Evolutionary conservation across 768 basidiomycete genomes (phyloP).

Genomic region (Leccinum variicolor): DNA sequence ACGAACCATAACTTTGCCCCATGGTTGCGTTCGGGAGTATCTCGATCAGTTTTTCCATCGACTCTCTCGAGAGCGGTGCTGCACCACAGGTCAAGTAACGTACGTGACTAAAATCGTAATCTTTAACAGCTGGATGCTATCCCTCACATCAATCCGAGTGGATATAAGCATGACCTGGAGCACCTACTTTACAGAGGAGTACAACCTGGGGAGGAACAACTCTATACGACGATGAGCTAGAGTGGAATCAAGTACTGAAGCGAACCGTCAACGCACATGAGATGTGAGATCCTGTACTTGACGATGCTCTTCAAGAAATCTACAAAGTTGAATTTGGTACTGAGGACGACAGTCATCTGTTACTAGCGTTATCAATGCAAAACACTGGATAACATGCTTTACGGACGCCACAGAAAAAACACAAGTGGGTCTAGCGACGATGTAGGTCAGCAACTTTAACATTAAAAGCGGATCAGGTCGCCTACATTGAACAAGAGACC

Average conservation of each 20-base stretch:
- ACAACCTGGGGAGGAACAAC: slow-evolving; percentile 49
- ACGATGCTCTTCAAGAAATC: slow-evolving; percentile 45
- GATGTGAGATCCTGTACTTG: slow-evolving; percentile 44
- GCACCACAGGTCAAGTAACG: slow-evolving; percentile 45
- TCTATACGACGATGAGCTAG: slow-evolving; percentile 19
- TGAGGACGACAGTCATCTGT: slow-evolving; percentile 51
- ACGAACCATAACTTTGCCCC: slow-evolving; percentile 61
- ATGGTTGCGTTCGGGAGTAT: slow-evolving; percentile 49
- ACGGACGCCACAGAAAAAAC: slow-evolving; percentile 53
- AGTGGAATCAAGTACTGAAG: not conserved
- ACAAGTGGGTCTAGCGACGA: slow-evolving; percentile 50
- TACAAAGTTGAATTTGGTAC: slow-evolving; percentile 41
- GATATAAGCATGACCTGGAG: not conserved
- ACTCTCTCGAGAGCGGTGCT: slow-evolving; percentile 52
- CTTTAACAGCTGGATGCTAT: slow-evolving; percentile 39
- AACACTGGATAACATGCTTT: not conserved
- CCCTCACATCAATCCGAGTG: not conserved
- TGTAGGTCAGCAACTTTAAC: slow-evolving; percentile 12
- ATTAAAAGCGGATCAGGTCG: not conserved
- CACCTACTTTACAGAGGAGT: slow-evolving; percentile 45
- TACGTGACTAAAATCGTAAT: slow-evolving; percentile 39
- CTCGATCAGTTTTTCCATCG: slow-evolving; percentile 43
- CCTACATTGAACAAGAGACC: slow-evolving; percentile 59
- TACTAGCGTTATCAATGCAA: slow-evolving; percentile 2
- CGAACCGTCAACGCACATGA: slow-evolving; percentile 28